Base-by-base conservation (phyloP, 805 yeast genomes). In the Candida methanosorbosa region DNA sequence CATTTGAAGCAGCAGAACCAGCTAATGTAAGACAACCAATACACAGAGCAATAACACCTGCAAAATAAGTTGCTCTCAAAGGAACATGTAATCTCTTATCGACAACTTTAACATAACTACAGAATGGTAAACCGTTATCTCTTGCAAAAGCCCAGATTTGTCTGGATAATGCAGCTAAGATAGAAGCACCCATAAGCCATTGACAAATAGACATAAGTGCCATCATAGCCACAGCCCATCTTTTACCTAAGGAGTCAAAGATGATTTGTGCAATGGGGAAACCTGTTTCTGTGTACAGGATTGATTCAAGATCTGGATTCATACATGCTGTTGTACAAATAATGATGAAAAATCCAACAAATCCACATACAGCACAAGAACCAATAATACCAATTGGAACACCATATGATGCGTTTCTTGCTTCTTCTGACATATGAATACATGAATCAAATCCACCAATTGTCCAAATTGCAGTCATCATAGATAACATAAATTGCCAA, bases 401-500 rank as follows among this genome's bases (percentile, higher is more conserved):
- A 9, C 62, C 53, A 23, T 48, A 45, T 9, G 61, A 51, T 9
- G 71, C 66, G 39, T 61, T 52, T 22, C 46, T 49, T 22, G 67
- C 64, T 43, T 65, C 70, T 45, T 66, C 73, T 9, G 65, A 53
- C 61, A 66, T 64, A 48, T 67, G 72, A 32, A 67, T 62, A 35
- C 65, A 60, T 12, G 69, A 61, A 44, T 67, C 72, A 42, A 66
- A 67, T 1, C 68, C 64, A 18, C 71, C 70, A 44, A 66, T 64
- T 15, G 84, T 77, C 87, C 88, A 81, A 38, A 78, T 70, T 2
- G 78, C 76, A 1, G 84, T 78, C 73, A 76, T 68, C 43, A 76
- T 54, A 2, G 56, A 49, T 19, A 54, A 37, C 38, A 66, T 55
- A 52, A 63, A 71, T 31, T 73, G 68, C 73, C 78, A 75, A 21